Percentiles rank a stretch among this genome's conserved stretches.
These are phyloP conservation scores for Tilletia horrida DNA, from an alignment of 1,284 basidiomycete species.

Conservation along the genomic window DNA sequence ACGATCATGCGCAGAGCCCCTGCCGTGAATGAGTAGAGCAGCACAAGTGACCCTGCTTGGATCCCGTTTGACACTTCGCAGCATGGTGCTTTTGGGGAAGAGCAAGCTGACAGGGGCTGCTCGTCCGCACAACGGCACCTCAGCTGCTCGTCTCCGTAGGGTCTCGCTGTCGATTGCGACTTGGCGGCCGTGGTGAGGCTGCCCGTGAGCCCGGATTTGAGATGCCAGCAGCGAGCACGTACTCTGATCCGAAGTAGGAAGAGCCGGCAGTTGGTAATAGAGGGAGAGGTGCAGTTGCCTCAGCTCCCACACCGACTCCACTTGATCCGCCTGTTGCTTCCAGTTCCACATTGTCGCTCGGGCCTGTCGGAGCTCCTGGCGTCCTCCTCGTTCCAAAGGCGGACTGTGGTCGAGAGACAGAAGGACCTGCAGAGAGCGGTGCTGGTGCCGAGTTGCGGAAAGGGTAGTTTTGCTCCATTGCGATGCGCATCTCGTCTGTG, in stretches of 20 bases:
- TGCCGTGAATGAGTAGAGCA: too few species aligned
- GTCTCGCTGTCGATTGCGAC: slow-evolving; percentile 10
- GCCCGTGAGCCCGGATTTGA: background rate
- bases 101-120: background rate
- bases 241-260: slow-evolving; percentile 7
- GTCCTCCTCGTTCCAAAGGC: slow-evolving; percentile 28
- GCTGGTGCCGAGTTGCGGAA: slow-evolving; percentile 35
- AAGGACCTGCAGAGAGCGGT: slow-evolving; percentile 31
- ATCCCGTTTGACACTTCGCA: too few species aligned
- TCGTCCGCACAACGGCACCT: too few species aligned
- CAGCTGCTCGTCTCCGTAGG: background rate
- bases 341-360: too few species aligned
- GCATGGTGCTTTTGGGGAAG: background rate
- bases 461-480: slow-evolving; percentile 44
- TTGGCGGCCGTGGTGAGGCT: background rate
- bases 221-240: too few species aligned
- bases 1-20: too few species aligned
- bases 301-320: too few species aligned
- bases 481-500: slow-evolving; percentile 43
- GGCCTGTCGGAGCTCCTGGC: background rate
- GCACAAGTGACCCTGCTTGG: too few species aligned
- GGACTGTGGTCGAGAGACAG: slow-evolving; percentile 30
- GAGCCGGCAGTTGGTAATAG: background rate
- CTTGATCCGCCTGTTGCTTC: too few species aligned
- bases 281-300: too few species aligned